Conservation (phyloP, 176 grass and related monocot genomes). For the Puya raimondii region DNA sequence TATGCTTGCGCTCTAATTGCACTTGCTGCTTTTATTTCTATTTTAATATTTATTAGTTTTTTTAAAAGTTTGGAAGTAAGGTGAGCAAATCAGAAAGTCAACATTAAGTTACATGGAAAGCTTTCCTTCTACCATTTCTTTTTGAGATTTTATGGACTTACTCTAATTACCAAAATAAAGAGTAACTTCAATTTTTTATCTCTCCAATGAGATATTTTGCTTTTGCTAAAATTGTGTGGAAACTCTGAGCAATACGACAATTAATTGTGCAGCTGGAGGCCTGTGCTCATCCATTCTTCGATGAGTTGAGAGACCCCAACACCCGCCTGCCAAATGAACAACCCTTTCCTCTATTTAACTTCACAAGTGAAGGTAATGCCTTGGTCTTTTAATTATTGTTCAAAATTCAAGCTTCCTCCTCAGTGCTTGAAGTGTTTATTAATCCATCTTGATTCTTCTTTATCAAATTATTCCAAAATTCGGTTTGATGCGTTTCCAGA, state of each 20-base stretch:
- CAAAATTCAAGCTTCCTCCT: too few species aligned
- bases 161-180: too few species aligned
- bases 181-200: too few species aligned
- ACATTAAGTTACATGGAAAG: too few species aligned
- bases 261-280: constrained; percentile 56
- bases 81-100: too few species aligned
- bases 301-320: constrained; percentile 83
- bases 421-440: too few species aligned
- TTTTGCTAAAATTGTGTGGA: too few species aligned
- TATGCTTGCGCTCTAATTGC: not conserved
- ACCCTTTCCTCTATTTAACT: constrained; percentile 69
- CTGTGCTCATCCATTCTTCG: constrained; percentile 94
- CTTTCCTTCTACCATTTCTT: too few species aligned
- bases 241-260: too few species aligned
- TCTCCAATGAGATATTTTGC: too few species aligned
- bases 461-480: constrained; percentile 1
- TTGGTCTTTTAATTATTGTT: not conserved
- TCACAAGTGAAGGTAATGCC: constrained; percentile 48
- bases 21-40: not conserved
- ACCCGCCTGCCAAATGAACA: constrained; percentile 55
- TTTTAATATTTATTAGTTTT: not conserved
- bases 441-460: not conserved
- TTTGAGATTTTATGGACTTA: too few species aligned
- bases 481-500: constrained; percentile 34
- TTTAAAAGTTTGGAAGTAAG: too few species aligned